phyloP scores from a whole-genome alignment of 2,329 filamentous ascomycete genomes.

The Xylaria sp. region DNA sequence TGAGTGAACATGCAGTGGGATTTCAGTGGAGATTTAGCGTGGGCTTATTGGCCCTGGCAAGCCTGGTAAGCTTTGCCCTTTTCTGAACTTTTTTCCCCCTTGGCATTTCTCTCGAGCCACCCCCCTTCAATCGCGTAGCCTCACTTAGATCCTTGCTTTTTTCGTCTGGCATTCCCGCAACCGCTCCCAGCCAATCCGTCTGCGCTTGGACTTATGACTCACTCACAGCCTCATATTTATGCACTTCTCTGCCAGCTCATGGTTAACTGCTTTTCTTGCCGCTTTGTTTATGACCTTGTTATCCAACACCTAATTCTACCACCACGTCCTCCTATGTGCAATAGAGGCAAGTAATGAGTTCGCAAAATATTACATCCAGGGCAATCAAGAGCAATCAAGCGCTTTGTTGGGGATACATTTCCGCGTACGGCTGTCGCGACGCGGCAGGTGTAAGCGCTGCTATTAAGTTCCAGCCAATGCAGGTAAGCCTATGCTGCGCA shows the following conservation, averaged over 20 bases:
- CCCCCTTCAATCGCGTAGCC: constrained; percentile 36
- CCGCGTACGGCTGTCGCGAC: constrained; percentile 21
- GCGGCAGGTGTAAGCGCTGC: constrained; percentile 24
- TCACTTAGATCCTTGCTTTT: constrained; percentile 40
- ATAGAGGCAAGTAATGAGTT: not conserved
- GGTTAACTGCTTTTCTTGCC: constrained; percentile 18
- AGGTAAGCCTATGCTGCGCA: constrained; percentile 32
- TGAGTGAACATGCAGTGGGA: constrained; percentile 34
- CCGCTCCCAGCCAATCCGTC: constrained; percentile 37
- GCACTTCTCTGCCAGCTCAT: constrained; percentile 28
- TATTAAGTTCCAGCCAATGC: constrained; percentile 33
- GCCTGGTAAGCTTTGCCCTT: constrained; percentile 23
- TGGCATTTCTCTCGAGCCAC: constrained; percentile 33
- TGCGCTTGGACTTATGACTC: constrained; percentile 45
- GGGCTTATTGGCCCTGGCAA: constrained; percentile 18
- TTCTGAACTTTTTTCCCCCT: constrained; percentile 24
- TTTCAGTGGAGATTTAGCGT: constrained; percentile 22
- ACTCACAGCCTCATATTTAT: constrained; percentile 41
- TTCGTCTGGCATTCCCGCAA: constrained; percentile 41
- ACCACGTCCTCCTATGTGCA: not conserved
- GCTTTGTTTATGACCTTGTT: constrained; percentile 4
- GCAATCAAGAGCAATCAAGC: not conserved
- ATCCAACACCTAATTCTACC: not conserved
- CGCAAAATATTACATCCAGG: constrained; percentile 24
- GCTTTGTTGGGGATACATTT: not conserved